Conservation (phyloP, 2,329 filamentous ascomycete species). For the Talaromyces rugulosus region DNA sequence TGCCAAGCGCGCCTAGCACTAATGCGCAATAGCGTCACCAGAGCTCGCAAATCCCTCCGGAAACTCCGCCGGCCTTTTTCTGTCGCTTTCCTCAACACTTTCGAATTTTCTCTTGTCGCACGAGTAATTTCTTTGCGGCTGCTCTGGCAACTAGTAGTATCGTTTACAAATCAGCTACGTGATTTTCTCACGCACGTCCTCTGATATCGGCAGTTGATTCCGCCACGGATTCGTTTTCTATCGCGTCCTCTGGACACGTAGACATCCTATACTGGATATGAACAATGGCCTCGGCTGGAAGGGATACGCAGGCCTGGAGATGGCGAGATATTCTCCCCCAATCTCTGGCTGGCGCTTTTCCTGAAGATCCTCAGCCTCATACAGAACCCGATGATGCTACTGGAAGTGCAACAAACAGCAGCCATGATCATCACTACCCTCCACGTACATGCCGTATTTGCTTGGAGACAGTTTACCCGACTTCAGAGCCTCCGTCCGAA, state of each 20-base stretch:
- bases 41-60: not conserved
- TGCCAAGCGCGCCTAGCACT: slow-evolving; percentile 14
- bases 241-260: not conserved
- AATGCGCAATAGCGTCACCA: slow-evolving; percentile 2
- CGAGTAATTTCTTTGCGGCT: not conserved
- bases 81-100: slow-evolving; percentile 16
- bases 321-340: slow-evolving; percentile 14
- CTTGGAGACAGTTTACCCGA: slow-evolving; percentile 65
- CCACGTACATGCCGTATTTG: slow-evolving; percentile 85
- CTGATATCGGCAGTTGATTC: not conserved
- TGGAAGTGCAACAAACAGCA: slow-evolving; percentile 16
- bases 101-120: not conserved
- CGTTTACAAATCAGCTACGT: not conserved
- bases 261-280: slow-evolving; percentile 8
- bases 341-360: not conserved
- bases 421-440: slow-evolving; percentile 54
- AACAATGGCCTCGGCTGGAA: not conserved
- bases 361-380: slow-evolving; percentile 6
- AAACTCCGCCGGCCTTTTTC: slow-evolving; percentile 12
- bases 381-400: slow-evolving; percentile 14
- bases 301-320: slow-evolving; percentile 5
- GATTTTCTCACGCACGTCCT: not conserved
- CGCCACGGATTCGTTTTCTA: not conserved
- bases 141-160: not conserved
- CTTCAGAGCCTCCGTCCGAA: slow-evolving; percentile 53